Evolutionary conservation across 495 filamentous ascomycete species (phyloP).

Genomic region (Amphirosellinia nigrospora): DNA sequence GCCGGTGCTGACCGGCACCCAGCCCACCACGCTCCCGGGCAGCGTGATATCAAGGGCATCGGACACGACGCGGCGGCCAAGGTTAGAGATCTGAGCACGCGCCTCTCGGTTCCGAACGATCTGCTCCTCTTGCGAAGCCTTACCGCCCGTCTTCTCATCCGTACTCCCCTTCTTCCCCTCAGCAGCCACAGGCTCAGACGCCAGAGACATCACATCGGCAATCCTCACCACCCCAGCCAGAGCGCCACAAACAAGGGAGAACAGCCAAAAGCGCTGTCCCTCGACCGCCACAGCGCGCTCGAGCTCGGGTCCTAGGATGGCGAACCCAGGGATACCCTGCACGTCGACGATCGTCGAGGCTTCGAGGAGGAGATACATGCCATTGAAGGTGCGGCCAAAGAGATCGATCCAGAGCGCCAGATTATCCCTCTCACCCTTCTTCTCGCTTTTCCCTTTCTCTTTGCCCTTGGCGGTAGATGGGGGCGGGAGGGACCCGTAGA

Average conservation of each 20-base stretch:
- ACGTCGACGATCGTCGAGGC: slow-evolving; percentile 45
- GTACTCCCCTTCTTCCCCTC: neutral
- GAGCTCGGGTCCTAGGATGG: slow-evolving; percentile 40
- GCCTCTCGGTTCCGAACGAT: slow-evolving; percentile 16
- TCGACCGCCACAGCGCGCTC: slow-evolving; percentile 48
- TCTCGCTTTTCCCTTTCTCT: neutral
- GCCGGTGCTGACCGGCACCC: slow-evolving; percentile 54
- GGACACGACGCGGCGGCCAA: slow-evolving; percentile 50
- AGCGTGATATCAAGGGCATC: slow-evolving; percentile 64
- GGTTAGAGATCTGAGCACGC: slow-evolving; percentile 34
- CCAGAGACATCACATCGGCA: neutral
- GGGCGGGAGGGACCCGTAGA: slow-evolving; percentile 27
- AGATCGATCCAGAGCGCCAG: slow-evolving; percentile 45
- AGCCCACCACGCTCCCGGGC: slow-evolving; percentile 61
- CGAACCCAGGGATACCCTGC: slow-evolving; percentile 57
- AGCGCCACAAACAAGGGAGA: slow-evolving; percentile 52
- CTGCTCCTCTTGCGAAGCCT: neutral
- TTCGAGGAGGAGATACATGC: slow-evolving; percentile 57
- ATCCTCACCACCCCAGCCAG: slow-evolving; percentile 35
- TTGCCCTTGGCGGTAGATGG: neutral
- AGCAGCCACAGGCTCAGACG: neutral
- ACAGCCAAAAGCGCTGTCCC: slow-evolving; percentile 70
- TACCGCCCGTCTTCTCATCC: neutral
- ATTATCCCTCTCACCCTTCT: neutral
- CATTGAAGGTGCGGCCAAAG: slow-evolving; percentile 48